Percentiles rank a stretch among this genome's conserved stretches.
Conservation (phyloP, 2,329 filamentous ascomycete species). For the Aspergillus sergii region DNA sequence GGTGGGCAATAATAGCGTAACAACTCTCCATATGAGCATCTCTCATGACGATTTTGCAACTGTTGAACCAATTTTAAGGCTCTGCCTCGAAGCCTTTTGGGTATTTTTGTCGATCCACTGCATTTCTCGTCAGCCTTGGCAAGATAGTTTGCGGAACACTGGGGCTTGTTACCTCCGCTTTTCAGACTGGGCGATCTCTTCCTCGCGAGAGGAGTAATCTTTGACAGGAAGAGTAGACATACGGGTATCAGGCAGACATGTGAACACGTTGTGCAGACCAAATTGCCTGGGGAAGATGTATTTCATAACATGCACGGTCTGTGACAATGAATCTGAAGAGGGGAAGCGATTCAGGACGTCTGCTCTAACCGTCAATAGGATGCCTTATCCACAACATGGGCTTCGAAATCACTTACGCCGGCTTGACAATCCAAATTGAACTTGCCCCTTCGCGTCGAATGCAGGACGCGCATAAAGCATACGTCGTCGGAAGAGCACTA, state of each 20-base stretch:
- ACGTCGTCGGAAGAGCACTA: conserved; percentile 76
- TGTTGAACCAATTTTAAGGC: conserved; percentile 63
- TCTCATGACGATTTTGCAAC: conserved; percentile 69
- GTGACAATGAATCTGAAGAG: conserved; percentile 42
- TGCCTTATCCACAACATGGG: not conserved
- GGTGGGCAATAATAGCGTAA: conserved; percentile 78
- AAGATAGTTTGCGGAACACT: conserved; percentile 5
- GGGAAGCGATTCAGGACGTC: conserved; percentile 78
- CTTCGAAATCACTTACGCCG: conserved; percentile 64
- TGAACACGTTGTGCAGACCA: conserved; percentile 89
- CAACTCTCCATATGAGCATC: conserved; percentile 78
- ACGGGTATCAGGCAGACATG: conserved; percentile 63
- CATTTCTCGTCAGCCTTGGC: conserved; percentile 10
- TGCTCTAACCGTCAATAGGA: conserved; percentile 38
- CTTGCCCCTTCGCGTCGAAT: conserved; percentile 66
- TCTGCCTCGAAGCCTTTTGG: conserved; percentile 63
- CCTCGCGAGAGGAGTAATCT: conserved; percentile 83
- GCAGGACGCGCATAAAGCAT: conserved; percentile 83
- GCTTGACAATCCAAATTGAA: conserved; percentile 75
- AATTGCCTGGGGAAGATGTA: conserved; percentile 95
- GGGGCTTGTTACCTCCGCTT: conserved; percentile 12
- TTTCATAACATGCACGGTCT: conserved; percentile 76
- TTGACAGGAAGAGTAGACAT: conserved; percentile 75
- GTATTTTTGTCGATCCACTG: conserved; percentile 26
- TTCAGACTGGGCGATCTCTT: conserved; percentile 64